A percentile compares a stretch with the other conserved stretches of the same genome.
These are phyloP conservation scores for Coniochaeta prunicola DNA, from an alignment of 2,329 filamentous ascomycete genomes.

Conservation along the genomic window DNA sequence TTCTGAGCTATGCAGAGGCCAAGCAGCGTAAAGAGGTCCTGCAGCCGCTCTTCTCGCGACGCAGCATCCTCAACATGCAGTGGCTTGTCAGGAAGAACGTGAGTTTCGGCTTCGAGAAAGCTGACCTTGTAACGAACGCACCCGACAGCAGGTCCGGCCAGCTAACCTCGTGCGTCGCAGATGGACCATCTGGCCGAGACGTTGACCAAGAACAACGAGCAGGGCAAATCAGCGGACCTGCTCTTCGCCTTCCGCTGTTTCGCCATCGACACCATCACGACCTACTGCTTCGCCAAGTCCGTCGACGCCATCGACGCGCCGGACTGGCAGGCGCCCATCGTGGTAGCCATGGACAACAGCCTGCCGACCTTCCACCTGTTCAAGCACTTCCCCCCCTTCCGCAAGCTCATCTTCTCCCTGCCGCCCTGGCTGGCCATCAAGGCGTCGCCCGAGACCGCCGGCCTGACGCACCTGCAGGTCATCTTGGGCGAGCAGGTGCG, in stretches of 20 bases:
- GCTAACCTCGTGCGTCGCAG: constrained; percentile 7
- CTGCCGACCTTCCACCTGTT: constrained; percentile 26
- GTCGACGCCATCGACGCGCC: constrained; percentile 28
- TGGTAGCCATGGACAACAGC: constrained; percentile 30
- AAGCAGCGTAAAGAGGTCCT: constrained; percentile 33
- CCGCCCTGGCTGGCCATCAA: constrained; percentile 14
- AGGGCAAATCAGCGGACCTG: constrained; percentile 18
- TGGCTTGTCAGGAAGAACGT: constrained; percentile 26
- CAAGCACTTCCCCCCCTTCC: constrained; percentile 24
- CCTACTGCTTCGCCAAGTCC: constrained; percentile 31
- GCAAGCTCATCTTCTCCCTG: constrained; percentile 12
- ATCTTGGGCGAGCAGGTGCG: constrained; percentile 9
- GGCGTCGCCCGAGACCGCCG: constrained; percentile 10
- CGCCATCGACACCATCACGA: constrained; percentile 28
- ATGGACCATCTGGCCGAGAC: constrained; percentile 21
- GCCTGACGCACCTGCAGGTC: constrained; percentile 2
- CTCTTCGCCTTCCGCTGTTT: constrained; percentile 25
- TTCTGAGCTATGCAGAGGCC: constrained; percentile 27
- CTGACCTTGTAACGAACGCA: neutral
- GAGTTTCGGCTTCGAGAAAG: neutral
- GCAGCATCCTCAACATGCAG: constrained; percentile 26
- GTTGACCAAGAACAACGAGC: constrained; percentile 16
- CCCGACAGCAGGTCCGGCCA: neutral
- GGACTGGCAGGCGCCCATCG: constrained; percentile 31
- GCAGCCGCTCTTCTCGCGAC: constrained; percentile 30